Evolutionary conservation across 140 eudicot genomes (phyloP).

Genomic region (Cichorium intybus): DNA sequence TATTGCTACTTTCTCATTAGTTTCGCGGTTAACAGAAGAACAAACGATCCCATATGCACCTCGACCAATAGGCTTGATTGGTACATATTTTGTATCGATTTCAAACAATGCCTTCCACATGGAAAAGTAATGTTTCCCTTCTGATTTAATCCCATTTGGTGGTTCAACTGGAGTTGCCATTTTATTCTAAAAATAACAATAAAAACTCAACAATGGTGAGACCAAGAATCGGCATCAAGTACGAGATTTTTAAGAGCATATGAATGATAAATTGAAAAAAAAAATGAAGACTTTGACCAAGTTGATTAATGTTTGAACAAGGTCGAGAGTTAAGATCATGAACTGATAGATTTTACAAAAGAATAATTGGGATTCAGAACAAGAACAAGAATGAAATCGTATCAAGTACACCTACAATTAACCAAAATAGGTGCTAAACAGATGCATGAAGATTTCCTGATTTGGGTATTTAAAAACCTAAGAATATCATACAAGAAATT

Average conservation of each 20-base stretch:
- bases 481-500: constrained; percentile 7
- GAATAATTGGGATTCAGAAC: not conserved
- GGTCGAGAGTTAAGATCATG: too few species aligned
- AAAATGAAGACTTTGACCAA: not conserved
- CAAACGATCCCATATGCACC: constrained; percentile 81
- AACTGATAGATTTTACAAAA: too few species aligned
- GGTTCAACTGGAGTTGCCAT: constrained; percentile 90
- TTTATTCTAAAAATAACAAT: constrained; percentile 21
- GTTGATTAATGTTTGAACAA: too few species aligned
- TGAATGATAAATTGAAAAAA: constrained; percentile 14
- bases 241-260: not conserved
- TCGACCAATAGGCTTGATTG: constrained; percentile 80
- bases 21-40: constrained; percentile 67
- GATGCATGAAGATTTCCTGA: constrained; percentile 15
- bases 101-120: constrained; percentile 83
- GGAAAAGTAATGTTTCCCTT: constrained; percentile 77
- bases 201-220: not conserved
- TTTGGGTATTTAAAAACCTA: constrained; percentile 6
- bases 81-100: constrained; percentile 70
- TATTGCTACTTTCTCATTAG: constrained; percentile 72
- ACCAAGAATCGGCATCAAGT: constrained; percentile 16
- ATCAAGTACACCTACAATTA: constrained; percentile 2
- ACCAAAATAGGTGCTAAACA: not conserved
- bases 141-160: constrained; percentile 59
- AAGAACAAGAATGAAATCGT: constrained; percentile 5